Conservation (phyloP, 1,139 yeast species). For the Suhomyces bolitotheri region DNA sequence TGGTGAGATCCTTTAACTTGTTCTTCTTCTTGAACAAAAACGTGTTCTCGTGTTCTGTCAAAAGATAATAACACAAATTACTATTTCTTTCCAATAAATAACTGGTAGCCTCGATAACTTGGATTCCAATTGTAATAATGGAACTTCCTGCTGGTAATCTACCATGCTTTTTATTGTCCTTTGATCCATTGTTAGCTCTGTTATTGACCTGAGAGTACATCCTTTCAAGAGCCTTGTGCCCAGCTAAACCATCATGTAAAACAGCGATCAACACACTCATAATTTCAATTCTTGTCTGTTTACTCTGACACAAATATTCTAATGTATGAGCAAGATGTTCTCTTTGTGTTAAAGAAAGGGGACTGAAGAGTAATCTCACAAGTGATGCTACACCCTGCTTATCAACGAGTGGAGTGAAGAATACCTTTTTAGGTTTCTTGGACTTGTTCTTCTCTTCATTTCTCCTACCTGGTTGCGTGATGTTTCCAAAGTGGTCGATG, state of each 20-base stretch:
- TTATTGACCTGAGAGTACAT: constrained; percentile 59
- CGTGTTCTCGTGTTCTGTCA: constrained; percentile 77
- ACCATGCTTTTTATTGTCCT: constrained; percentile 17
- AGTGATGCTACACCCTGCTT: constrained; percentile 74
- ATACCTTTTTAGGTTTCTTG: constrained; percentile 35
- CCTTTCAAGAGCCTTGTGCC: constrained; percentile 61
- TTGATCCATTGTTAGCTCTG: constrained; percentile 21
- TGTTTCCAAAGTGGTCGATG: background rate
- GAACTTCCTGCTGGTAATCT: constrained; percentile 64
- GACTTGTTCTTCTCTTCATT: constrained; percentile 4
- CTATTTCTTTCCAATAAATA: constrained; percentile 68
- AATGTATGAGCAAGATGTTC: constrained; percentile 68
- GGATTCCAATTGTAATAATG: constrained; percentile 71
- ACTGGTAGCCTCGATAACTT: constrained; percentile 73
- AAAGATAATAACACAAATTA: constrained; percentile 71
- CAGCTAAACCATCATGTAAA: constrained; percentile 70
- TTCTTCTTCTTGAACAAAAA: constrained; percentile 48
- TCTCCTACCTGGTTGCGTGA: background rate
- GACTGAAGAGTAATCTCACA: constrained; percentile 69
- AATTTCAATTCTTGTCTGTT: constrained; percentile 78
- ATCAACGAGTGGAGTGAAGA: constrained; percentile 71
- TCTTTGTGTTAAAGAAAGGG: constrained; percentile 66
- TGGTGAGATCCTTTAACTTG: constrained; percentile 41
- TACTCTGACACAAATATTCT: constrained; percentile 68
- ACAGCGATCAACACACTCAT: constrained; percentile 67